Conservation (phyloP, 2,329 filamentous ascomycete species). For the Ophiostoma pallidulum region DNA sequence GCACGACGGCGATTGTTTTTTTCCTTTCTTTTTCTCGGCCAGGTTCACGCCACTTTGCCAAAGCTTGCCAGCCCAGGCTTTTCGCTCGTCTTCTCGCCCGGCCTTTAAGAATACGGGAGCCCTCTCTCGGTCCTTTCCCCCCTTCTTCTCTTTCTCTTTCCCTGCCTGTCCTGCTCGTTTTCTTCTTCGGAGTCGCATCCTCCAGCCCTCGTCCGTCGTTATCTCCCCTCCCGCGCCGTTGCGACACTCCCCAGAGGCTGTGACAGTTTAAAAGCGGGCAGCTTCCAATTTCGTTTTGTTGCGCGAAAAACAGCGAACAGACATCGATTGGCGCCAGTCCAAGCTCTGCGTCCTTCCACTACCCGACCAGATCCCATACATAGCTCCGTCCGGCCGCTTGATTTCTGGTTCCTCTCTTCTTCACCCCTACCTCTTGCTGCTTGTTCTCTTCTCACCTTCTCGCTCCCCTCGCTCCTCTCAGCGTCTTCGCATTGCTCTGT, state of each 20-base stretch:
- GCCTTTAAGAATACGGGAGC: too few relatives aligned
- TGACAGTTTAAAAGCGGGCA: background rate
- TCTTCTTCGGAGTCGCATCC: background rate
- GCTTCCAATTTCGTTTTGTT: constrained; percentile 7
- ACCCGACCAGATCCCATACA: constrained; percentile 9
- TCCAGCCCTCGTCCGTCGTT: background rate
- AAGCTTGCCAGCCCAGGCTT: constrained; percentile 2
- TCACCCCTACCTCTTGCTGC: background rate
- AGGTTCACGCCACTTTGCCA: constrained; percentile 8
- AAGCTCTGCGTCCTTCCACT: constrained; percentile 8
- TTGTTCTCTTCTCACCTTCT: background rate
- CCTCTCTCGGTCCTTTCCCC: background rate
- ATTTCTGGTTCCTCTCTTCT: background rate
- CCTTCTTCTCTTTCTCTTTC: constrained; percentile 1
- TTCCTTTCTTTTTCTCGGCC: background rate
- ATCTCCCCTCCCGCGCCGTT: background rate
- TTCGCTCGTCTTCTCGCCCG: background rate
- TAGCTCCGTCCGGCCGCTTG: constrained; percentile 5
- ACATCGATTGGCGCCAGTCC: constrained; percentile 6
- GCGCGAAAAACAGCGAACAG: constrained; percentile 8
- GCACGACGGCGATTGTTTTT: background rate
- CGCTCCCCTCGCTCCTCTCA: background rate
- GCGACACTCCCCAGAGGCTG: background rate
- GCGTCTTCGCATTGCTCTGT: too few relatives aligned
- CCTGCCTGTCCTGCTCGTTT: background rate